phyloP scores from a whole-genome alignment of 1,284 basidiomycete genomes.

The Amylostereum chailletii region DNA sequence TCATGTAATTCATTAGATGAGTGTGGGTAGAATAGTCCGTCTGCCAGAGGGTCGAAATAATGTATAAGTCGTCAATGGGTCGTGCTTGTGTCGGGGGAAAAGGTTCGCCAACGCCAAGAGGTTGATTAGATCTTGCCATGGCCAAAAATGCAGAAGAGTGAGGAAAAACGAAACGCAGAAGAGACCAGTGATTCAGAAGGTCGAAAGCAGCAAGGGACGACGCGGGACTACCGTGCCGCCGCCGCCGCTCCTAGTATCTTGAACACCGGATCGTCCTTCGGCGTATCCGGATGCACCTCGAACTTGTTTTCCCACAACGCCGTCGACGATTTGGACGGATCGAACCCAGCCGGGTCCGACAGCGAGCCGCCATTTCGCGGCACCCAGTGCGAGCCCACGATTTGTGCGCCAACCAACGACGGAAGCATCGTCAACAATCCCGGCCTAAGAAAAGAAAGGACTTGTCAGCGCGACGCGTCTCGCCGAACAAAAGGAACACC shows the following conservation, averaged over 20 bases:
- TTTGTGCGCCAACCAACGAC: conserved; percentile 74
- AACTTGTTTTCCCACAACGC: conserved; percentile 77
- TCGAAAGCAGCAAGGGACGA: no score
- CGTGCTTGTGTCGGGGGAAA: no score
- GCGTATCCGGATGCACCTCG: conserved; percentile 82
- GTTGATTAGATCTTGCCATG: no score
- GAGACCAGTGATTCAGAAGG: no score
- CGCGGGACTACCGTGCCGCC: no score
- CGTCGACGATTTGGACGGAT: conserved; percentile 73
- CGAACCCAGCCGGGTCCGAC: conserved; percentile 65
- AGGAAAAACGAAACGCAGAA: no score
- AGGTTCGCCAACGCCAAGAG: no score
- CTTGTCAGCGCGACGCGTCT: conserved; percentile 14
- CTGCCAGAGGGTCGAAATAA: no score
- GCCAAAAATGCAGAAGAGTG: no score
- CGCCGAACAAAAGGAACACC: conserved; percentile 4
- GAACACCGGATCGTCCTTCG: conserved; percentile 36
- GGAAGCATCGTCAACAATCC: conserved; percentile 85
- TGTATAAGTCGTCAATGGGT: no score
- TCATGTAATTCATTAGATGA: no score
- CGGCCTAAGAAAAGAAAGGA: conserved; percentile 29
- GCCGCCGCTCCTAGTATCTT: conserved; percentile 15
- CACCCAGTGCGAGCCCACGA: conserved; percentile 68
- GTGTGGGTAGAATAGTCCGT: no score
- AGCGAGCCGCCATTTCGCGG: conserved; percentile 48